Conservation (phyloP, 2,329 filamentous ascomycete species). For the Hymenoscyphus fructigenus region DNA sequence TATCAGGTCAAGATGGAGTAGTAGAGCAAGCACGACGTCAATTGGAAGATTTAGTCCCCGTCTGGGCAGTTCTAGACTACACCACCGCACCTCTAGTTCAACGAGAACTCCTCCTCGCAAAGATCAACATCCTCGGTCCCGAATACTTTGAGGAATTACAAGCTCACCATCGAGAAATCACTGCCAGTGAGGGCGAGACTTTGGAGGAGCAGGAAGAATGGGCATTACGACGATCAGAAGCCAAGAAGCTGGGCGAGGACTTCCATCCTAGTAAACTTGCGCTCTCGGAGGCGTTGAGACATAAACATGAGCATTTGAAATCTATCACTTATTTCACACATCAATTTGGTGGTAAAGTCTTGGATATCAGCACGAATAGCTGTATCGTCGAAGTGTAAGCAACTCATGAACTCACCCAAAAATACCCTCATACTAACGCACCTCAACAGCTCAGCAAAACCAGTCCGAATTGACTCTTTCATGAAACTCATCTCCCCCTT, state of each 20-base stretch:
- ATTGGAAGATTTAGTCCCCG: conserved; percentile 92
- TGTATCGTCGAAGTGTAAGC: conserved; percentile 96
- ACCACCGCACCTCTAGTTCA: conserved; percentile 90
- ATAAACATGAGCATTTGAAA: conserved; percentile 97
- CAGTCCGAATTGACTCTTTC: conserved; percentile 91
- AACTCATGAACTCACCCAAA: neutral
- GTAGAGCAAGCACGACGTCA: conserved; percentile 96
- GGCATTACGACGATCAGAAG: conserved; percentile 34
- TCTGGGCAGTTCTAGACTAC: conserved; percentile 98
- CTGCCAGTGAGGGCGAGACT: conserved; percentile 41
- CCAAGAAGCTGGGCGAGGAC: conserved; percentile 46
- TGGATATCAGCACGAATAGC: conserved; percentile 97
- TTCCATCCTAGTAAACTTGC: conserved; percentile 90
- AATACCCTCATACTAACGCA: conserved; percentile 16
- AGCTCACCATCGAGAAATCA: conserved; percentile 92
- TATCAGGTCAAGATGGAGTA: conserved; percentile 93
- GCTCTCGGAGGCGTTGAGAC: conserved; percentile 82
- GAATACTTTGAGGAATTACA: conserved; percentile 98
- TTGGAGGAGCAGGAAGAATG: conserved; percentile 42
- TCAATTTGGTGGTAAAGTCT: conserved; percentile 95
- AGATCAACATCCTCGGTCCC: conserved; percentile 93
- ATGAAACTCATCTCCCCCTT: conserved; percentile 94
- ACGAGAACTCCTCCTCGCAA: conserved; percentile 90
- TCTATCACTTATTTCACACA: conserved; percentile 95
- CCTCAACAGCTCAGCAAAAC: conserved; percentile 70